Conservation (phyloP, 352 stramenopile species). For the Globisporangium rhizosaccharum region DNA sequence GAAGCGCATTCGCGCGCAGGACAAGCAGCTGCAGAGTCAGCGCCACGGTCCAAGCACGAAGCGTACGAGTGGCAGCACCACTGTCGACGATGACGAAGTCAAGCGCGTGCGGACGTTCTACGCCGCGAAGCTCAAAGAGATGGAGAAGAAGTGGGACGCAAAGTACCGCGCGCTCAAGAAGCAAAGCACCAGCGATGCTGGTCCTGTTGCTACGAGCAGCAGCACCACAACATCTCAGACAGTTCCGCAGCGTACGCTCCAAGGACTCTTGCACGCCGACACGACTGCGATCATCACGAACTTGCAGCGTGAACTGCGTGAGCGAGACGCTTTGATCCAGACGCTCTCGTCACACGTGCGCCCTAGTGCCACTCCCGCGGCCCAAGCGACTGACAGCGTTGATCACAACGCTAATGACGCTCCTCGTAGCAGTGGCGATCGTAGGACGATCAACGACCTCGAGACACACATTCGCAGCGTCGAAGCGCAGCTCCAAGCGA, state of each 20-base stretch:
- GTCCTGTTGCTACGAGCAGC: neutral
- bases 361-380: neutral
- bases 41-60: neutral
- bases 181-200: conserved; percentile 23
- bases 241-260: conserved; percentile 1
- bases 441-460: too few species aligned
- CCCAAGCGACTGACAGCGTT: neutral
- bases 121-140: conserved; percentile 65
- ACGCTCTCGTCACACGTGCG: neutral
- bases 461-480: conserved; percentile 20
- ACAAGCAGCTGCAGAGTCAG: conserved; percentile 24
- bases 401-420: neutral
- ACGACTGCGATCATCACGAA: conserved; percentile 33
- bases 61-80: conserved; percentile 8
- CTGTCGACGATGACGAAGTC: conserved; percentile 26
- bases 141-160: conserved; percentile 68
- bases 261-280: conserved; percentile 28
- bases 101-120: conserved; percentile 67
- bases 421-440: too few species aligned
- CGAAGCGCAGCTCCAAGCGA: conserved; percentile 53
- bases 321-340: conserved; percentile 12
- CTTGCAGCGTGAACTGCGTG: conserved; percentile 23
- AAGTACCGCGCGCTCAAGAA: conserved; percentile 60
- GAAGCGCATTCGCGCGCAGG: conserved; percentile 49
- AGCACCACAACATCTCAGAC: neutral